phyloP scores from a whole-genome alignment of 345 rosid genomes.

The Populus nigra region DNA sequence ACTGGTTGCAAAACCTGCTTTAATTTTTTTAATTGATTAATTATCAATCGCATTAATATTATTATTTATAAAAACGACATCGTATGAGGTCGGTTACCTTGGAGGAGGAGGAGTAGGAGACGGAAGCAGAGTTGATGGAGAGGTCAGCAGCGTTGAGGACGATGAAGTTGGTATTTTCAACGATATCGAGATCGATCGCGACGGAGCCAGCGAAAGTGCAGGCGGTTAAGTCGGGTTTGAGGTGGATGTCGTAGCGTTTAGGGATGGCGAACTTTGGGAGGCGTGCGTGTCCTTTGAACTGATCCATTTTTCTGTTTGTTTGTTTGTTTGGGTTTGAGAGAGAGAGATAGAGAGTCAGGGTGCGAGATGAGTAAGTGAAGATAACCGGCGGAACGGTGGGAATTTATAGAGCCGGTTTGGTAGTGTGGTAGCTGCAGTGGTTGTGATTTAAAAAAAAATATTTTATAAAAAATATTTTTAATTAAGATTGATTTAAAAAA shows the following conservation, averaged over 20 bases:
- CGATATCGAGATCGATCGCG: conserved; percentile 54
- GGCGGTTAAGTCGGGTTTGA: conserved; percentile 69
- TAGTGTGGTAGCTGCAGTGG: no score
- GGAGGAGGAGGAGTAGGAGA: conserved; percentile 54
- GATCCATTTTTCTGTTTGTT: conserved; percentile 46
- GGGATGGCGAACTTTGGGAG: conserved; percentile 86
- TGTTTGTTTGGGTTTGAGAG: no score
- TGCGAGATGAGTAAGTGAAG: neutral
- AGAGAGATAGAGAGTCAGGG: neutral
- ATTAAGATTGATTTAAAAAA: no score
- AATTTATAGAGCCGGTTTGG: no score
- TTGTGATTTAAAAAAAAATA: no score
- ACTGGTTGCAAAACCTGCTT: conserved; percentile 54
- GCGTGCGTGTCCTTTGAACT: conserved; percentile 81
- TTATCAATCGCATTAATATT: neutral
- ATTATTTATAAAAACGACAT: neutral
- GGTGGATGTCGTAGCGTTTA: conserved; percentile 69
- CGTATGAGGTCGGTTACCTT: conserved; percentile 37
- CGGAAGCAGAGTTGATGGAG: conserved; percentile 43
- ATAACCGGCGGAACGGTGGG: no score
- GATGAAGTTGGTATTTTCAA: conserved; percentile 56
- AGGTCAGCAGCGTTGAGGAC: conserved; percentile 98
- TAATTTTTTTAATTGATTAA: neutral
- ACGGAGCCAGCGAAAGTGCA: conserved; percentile 74
- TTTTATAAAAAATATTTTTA: no score